Conservation (phyloP, 1,284 basidiomycete species). For the Athelia sp. region DNA sequence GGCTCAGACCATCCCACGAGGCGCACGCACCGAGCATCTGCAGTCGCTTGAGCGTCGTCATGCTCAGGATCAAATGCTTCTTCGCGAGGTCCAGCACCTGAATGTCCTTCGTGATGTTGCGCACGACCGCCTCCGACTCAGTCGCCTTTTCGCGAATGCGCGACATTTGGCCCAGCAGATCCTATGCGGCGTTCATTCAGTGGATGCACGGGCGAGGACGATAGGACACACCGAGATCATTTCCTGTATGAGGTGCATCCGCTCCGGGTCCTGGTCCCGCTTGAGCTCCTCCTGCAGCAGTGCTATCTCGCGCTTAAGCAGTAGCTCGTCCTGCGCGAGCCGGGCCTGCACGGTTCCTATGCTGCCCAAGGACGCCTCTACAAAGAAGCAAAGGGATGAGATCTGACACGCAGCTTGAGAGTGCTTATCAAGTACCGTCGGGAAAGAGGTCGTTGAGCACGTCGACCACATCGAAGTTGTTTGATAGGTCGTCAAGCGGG, state of each 20-base stretch:
- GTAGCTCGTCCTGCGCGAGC: constrained; percentile 55
- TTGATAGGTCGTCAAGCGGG: constrained; percentile 52
- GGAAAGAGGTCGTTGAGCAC: constrained; percentile 73
- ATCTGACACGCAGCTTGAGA: background rate
- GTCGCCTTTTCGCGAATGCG: constrained; percentile 93
- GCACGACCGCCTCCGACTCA: constrained; percentile 93
- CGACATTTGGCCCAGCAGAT: constrained; percentile 89
- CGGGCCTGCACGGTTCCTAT: constrained; percentile 58
- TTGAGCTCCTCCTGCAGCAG: constrained; percentile 62
- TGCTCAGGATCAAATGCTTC: constrained; percentile 84
- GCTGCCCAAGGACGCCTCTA: constrained; percentile 65
- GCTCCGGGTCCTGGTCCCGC: constrained; percentile 74
- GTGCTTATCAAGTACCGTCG: constrained; percentile 49
- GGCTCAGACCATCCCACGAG: background rate
- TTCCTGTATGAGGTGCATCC: constrained; percentile 86
- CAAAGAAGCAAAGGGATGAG: background rate
- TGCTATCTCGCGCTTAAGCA: constrained; percentile 72
- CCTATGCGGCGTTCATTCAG: constrained; percentile 43
- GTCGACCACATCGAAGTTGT: constrained; percentile 52
- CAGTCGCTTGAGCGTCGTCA: constrained; percentile 87
- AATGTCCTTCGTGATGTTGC: constrained; percentile 95
- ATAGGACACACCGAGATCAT: constrained; percentile 75
- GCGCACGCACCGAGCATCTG: constrained; percentile 83
- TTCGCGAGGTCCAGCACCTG: constrained; percentile 93
- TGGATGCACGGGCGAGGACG: background rate